These are phyloP conservation scores for Boletus reticuloceps DNA, from an alignment of 768 basidiomycete species.

Conservation along the genomic window DNA sequence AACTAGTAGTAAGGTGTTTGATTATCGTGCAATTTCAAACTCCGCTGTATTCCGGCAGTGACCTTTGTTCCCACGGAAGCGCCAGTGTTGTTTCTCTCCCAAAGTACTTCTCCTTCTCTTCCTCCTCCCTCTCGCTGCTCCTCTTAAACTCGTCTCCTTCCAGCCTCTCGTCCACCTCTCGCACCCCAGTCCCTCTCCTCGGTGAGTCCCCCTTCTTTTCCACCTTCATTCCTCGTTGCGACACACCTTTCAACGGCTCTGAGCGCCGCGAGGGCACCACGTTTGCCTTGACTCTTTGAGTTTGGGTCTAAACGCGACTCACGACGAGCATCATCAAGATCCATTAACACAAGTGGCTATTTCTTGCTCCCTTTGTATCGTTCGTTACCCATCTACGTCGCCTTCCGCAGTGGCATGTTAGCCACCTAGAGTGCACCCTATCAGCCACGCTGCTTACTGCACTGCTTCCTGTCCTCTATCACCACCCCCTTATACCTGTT, in stretches of 20 bases:
- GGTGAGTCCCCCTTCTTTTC: slow-evolving; percentile 22
- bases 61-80: slow-evolving; percentile 38
- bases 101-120: slow-evolving; percentile 25
- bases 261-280: slow-evolving; percentile 32
- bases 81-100: slow-evolving; percentile 45
- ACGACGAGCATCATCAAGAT: slow-evolving; percentile 3
- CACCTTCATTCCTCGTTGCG: slow-evolving; percentile 3
- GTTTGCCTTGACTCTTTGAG: slow-evolving; percentile 16
- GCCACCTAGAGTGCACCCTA: slow-evolving; percentile 35
- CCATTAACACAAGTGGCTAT: neutral
- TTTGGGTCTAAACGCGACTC: slow-evolving; percentile 1
- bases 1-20: neutral
- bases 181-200: slow-evolving; percentile 8
- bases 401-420: slow-evolving; percentile 22
- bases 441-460: slow-evolving; percentile 30
- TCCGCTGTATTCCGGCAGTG: slow-evolving; percentile 38
- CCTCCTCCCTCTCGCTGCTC: slow-evolving; percentile 29
- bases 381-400: neutral
- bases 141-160: slow-evolving; percentile 24
- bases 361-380: neutral
- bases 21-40: slow-evolving; percentile 37
- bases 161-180: slow-evolving; percentile 12
- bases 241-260: slow-evolving; percentile 7
- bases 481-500: slow-evolving; percentile 13
- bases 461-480: slow-evolving; percentile 29